These are phyloP conservation scores for Ceratocystis smalleyi DNA, from an alignment of 2,329 filamentous ascomycete species.

Conservation along the genomic window DNA sequence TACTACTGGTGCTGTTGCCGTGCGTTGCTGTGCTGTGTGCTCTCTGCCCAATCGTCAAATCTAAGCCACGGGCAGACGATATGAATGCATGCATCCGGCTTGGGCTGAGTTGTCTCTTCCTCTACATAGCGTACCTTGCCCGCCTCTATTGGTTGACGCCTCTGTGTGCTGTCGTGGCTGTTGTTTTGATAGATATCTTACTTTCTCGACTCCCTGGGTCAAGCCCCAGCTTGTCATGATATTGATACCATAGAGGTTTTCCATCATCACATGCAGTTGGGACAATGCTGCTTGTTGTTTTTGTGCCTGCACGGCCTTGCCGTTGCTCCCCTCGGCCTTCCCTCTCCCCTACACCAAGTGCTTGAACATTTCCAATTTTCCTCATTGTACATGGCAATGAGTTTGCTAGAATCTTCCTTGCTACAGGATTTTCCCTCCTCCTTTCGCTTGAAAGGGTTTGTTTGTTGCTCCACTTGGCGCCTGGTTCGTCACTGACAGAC, in stretches of 20 bases:
- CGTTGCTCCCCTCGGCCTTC: neutral
- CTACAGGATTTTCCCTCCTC: neutral
- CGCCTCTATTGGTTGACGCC: neutral
- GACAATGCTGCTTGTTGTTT: neutral
- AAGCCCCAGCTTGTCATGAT: no score
- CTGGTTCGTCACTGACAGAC: neutral
- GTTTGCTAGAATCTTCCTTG: neutral
- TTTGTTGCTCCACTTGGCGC: neutral
- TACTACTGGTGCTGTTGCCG: neutral
- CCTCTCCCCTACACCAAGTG: neutral
- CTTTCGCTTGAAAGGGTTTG: neutral
- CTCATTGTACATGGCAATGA: neutral
- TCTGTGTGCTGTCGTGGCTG: neutral
- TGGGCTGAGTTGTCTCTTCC: neutral
- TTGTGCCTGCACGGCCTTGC: neutral
- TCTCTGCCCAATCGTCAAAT: neutral
- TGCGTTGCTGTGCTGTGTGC: neutral
- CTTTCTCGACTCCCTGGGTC: no score
- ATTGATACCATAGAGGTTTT: no score
- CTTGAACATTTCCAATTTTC: neutral
- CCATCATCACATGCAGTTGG: neutral
- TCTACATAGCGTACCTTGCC: neutral
- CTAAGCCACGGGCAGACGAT: neutral
- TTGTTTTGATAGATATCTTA: no score
- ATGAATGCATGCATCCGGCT: neutral